Evolutionary conservation across 2,329 filamentous ascomycete species (phyloP), one percentile per base, ranked within the genome.

Genomic region (Emergomyces africanus): DNA sequence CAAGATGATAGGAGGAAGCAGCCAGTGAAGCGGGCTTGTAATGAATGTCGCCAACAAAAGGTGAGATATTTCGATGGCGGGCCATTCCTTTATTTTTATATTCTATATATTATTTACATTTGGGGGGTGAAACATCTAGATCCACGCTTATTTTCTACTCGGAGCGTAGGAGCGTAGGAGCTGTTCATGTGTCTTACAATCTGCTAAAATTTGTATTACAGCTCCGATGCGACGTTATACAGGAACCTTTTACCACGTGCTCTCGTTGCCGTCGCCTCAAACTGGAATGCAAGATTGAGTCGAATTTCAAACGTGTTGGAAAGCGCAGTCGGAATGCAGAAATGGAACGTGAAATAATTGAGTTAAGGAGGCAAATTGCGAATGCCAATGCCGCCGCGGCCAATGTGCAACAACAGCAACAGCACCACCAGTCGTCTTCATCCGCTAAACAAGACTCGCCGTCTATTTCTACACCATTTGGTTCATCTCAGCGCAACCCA

Each of bases 11-110:
- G 70, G 65, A 74, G 70, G 61, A 70, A 74, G 60, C 73, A 73
- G 60, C 77, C 77, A 2, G 75, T 79, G 62, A 84, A 86, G 73
- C 77, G 84, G 66, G 84, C 84, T 23, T 87, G 84, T 70, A 86
- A 86, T 69, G 83, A 87, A 68, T 87, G 84, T 69, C 77, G 84
- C 55, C 84, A 87, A 71, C 84, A 87, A 67, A 87, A 87, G 77
- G 84, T 86, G 64, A 71, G 70, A 60, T 42, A 25, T 2, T 46
- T 6, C n/a, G n/a, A n/a, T n/a, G n/a, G n/a, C n/a, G n/a, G n/a
- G n/a, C n/a, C n/a, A n/a, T n/a, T n/a, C n/a, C 59, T 53, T 48
- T 30, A 5, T 33, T 41, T 12, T 25, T 48, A 51, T 30, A 44
- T 48, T 46, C 53, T 23, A 51, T 35, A n/a, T n/a, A n/a, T n/a